phyloP scores from a whole-genome alignment of 192 early-diverging fungal species.

The Geranomyces variabilis region DNA sequence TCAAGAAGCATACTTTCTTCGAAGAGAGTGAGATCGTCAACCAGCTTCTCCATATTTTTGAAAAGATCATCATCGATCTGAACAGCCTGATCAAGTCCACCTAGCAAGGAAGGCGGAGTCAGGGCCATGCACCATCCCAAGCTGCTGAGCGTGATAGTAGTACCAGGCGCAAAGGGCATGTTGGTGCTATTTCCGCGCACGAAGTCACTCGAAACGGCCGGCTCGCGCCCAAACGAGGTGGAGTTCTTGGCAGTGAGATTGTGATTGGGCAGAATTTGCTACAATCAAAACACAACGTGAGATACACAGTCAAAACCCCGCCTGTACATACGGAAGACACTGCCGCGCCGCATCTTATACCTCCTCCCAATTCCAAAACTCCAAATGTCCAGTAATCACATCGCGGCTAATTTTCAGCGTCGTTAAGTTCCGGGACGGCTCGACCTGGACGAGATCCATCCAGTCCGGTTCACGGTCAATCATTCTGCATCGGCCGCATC shows the following conservation, averaged over 20 bases:
- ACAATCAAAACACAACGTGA: not conserved
- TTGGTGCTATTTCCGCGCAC: conserved; percentile 70
- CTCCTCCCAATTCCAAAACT: conserved; percentile 31
- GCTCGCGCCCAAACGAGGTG: conserved; percentile 69
- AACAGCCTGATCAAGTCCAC: conserved; percentile 56
- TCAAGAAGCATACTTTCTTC: conserved; percentile 35
- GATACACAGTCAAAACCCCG: not conserved
- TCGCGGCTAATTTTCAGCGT: conserved; percentile 55
- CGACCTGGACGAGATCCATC: conserved; percentile 42
- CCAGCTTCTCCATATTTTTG: conserved; percentile 35
- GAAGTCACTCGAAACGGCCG: conserved; percentile 62
- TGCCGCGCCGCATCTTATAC: not conserved
- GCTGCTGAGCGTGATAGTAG: conserved; percentile 9
- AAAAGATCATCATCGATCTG: conserved; percentile 41
- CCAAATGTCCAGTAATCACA: conserved; percentile 55
- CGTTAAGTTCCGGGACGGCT: conserved; percentile 52
- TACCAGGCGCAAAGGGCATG: conserved; percentile 78
- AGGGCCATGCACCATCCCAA: not conserved
- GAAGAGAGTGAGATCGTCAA: conserved; percentile 36
- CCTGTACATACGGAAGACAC: not conserved
- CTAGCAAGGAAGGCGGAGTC: conserved; percentile 18
- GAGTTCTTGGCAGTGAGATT: conserved; percentile 61
- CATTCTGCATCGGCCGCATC: not conserved
- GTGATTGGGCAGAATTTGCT: conserved; percentile 1
- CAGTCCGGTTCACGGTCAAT: conserved; percentile 48